Evolutionary conservation across 2,329 filamentous ascomycete genomes (phyloP), one percentile per base, ranked within the genome.

Genomic region (Fusarium solani-melongenae): DNA sequence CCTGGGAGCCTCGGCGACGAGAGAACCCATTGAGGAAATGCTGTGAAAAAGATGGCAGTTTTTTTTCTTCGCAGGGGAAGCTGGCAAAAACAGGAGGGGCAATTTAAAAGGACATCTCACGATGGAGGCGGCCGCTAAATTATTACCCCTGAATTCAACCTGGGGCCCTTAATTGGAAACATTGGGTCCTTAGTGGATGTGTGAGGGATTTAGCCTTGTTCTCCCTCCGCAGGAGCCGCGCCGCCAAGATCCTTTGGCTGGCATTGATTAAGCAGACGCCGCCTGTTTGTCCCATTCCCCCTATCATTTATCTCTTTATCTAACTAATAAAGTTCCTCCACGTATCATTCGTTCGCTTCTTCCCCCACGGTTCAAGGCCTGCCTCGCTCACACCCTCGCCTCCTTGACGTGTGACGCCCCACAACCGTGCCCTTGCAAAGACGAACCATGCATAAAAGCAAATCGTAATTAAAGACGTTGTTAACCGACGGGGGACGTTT

Each of bases 131-230:
- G 67, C 55, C 62, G 68, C 66, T 70, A 70, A 69, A 57, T 27
- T 64, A 44, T 59, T 68, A 64, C 71, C 71, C 71, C 71, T 73
- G 66, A 72, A 53, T 59, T 39, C 39, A 70, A 51, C 55, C 56
- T 41, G 20, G 44, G 39, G 39, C 55, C 57, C 31, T 73, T 70
- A 62, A 71, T 71, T 73, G 71, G 72, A 68, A 74, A 73, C 71
- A 74, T 74, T 69, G 71, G 71, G 60, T 71, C 71, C 70, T 39
- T 66, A 58, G 70, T 73, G 31, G 62, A 56, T 64, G 66, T 33
- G 46, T 61, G 62, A 62, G 70, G 53, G 34, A 60, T 70, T 66
- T 73, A 74, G 71, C 67, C 59, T 64, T 51, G 6, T 38, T 59
- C 9, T 49, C 58, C 46, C 51, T 27, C 34, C 55, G 55, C 34